These are phyloP conservation scores for Phlebiopsis gigantea DNA, from an alignment of 768 basidiomycete genomes.

Conservation along the genomic window DNA sequence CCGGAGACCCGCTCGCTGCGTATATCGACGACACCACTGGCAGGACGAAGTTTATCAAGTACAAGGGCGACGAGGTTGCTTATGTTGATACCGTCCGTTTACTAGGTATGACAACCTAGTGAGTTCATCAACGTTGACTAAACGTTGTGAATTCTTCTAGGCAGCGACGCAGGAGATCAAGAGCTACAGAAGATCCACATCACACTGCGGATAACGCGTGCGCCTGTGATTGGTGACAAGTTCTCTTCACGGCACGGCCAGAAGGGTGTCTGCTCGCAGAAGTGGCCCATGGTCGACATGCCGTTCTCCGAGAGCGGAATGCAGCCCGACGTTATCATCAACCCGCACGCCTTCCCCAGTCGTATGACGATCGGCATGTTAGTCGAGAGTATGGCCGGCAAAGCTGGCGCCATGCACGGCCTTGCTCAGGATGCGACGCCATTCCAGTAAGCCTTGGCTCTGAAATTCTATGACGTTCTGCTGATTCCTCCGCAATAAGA, in stretches of 20 bases:
- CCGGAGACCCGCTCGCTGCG: slow-evolving; percentile 80
- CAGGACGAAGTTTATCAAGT: slow-evolving; percentile 82
- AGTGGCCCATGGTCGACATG: slow-evolving; percentile 98
- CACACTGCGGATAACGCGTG: slow-evolving; percentile 87
- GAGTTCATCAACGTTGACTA: too few species aligned
- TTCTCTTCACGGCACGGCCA: slow-evolving; percentile 99
- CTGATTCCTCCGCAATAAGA: slow-evolving; percentile 35
- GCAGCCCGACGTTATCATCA: slow-evolving; percentile 99
- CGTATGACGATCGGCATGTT: slow-evolving; percentile 99
- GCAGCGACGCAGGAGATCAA: slow-evolving; percentile 79
- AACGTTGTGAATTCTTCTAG: slow-evolving; percentile 42
- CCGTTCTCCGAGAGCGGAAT: slow-evolving; percentile 98
- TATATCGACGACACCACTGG: slow-evolving; percentile 85
- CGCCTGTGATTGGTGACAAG: slow-evolving; percentile 98
- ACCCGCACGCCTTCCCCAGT: slow-evolving; percentile 98
- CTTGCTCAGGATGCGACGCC: slow-evolving; percentile 98
- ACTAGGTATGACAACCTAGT: slow-evolving; percentile 60
- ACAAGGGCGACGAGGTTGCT: slow-evolving; percentile 91
- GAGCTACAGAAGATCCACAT: slow-evolving; percentile 92
- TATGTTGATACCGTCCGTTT: slow-evolving; percentile 90
- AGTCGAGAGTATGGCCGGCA: slow-evolving; percentile 99
- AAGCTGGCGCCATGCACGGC: slow-evolving; percentile 97
- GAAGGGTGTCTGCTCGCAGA: slow-evolving; percentile 99
- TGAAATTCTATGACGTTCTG: slow-evolving; percentile 5
- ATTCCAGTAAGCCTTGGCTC: slow-evolving; percentile 66